Evolutionary conservation across 2,329 filamentous ascomycete genomes (phyloP).

Genomic region (Trichoderma harzianum): DNA sequence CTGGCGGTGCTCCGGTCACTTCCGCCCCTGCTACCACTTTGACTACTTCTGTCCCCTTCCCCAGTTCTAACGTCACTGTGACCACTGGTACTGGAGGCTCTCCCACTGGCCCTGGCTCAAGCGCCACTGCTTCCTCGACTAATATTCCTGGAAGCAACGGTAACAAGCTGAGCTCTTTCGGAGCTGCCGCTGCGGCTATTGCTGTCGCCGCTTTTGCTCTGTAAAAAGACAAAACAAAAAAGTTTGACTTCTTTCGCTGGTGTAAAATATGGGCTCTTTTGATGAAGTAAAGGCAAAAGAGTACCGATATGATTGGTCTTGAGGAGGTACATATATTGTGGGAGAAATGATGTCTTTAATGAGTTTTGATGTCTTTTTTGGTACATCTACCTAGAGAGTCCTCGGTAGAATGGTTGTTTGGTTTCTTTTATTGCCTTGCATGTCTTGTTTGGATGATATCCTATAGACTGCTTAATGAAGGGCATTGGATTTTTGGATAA

Average conservation of each 20-base stretch:
- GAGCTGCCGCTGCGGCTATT: conserved; percentile 31
- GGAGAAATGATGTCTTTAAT: neutral
- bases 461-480: neutral
- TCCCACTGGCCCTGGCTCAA: conserved; percentile 19
- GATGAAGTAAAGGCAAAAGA: neutral
- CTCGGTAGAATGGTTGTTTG: neutral
- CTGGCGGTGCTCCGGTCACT: conserved; percentile 20
- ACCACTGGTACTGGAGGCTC: neutral
- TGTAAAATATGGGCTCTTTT: neutral
- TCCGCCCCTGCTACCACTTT: conserved; percentile 22
- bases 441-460: neutral
- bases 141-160: conserved; percentile 18
- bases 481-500: neutral
- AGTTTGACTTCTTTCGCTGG: neutral
- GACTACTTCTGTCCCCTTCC: conserved; percentile 23
- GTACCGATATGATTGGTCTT: neutral
- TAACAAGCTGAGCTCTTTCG: conserved; percentile 31
- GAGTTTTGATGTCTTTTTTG: neutral
- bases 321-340: neutral
- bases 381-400: neutral
- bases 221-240: conserved; percentile 22
- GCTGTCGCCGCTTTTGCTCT: conserved; percentile 30
- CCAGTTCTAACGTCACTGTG: conserved; percentile 21
- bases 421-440: neutral
- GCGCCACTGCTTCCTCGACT: conserved; percentile 17